phyloP scores from a whole-genome alignment of 805 yeast species.

The Yamadazyma laniorum region DNA sequence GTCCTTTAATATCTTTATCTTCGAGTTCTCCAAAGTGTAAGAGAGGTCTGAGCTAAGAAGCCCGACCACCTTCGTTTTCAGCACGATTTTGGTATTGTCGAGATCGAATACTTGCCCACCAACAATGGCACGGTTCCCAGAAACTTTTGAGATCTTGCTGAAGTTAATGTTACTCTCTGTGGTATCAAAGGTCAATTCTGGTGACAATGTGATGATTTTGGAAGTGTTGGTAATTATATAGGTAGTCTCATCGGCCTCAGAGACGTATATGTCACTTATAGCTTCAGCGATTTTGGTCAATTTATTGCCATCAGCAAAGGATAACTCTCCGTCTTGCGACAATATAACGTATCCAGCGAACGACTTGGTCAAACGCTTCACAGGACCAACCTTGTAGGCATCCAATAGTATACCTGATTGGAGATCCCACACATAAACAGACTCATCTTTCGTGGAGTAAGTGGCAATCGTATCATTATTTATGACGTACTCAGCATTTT shows the following conservation, averaged over 20 bases:
- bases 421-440: constrained; percentile 7
- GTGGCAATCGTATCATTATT: constrained; percentile 1
- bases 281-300: background rate
- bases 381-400: background rate
- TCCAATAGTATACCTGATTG: constrained; percentile 3
- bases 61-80: constrained; percentile 2
- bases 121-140: background rate
- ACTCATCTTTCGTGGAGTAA: background rate
- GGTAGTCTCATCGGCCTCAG: constrained; percentile 3
- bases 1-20: constrained; percentile 8
- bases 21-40: constrained; percentile 5
- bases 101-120: constrained; percentile 6
- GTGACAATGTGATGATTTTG: constrained; percentile 1
- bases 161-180: constrained; percentile 1
- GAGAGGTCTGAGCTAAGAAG: constrained; percentile 8
- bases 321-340: background rate
- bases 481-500: constrained; percentile 1
- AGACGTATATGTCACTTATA: constrained; percentile 4
- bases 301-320: background rate
- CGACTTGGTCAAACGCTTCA: background rate
- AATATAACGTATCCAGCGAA: constrained; percentile 8
- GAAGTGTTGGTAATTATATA: constrained; percentile 10
- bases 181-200: background rate
- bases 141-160: constrained; percentile 4
- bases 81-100: constrained; percentile 2